Evolutionary conservation across 2,329 filamentous ascomycete genomes (phyloP).

Genomic region (Fusarium tuaranense): DNA sequence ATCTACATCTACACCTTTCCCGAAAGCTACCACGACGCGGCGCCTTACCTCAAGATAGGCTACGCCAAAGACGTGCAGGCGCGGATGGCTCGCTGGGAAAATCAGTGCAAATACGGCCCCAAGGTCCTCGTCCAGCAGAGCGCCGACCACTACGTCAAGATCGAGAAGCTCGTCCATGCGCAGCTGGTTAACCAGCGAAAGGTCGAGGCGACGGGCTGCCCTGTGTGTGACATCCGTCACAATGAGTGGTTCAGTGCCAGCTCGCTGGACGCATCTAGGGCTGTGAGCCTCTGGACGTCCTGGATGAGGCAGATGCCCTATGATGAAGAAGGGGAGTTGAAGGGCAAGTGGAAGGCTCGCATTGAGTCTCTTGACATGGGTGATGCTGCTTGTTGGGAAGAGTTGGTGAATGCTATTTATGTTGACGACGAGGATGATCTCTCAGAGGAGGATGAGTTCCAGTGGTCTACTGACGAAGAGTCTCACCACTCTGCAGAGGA

Average conservation of each 20-base stretch:
- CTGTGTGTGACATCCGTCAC: constrained; percentile 37
- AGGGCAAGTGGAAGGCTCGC: constrained; percentile 37
- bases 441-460: constrained; percentile 20
- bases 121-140: constrained; percentile 21
- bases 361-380: constrained; percentile 40
- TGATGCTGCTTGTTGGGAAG: constrained; percentile 43
- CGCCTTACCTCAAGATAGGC: constrained; percentile 48
- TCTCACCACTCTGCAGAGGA: neutral
- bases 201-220: constrained; percentile 40
- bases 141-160: constrained; percentile 39
- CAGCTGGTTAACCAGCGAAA: constrained; percentile 43
- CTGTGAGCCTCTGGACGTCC: constrained; percentile 42
- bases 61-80: constrained; percentile 28
- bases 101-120: constrained; percentile 42
- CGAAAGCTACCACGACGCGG: constrained; percentile 19
- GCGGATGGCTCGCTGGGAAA: constrained; percentile 42
- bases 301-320: constrained; percentile 47
- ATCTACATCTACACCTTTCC: constrained; percentile 45
- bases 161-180: constrained; percentile 47
- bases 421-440: constrained; percentile 31
- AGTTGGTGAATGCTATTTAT: constrained; percentile 30
- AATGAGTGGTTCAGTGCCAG: constrained; percentile 47
- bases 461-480: constrained; percentile 15
- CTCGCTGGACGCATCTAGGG: constrained; percentile 17
- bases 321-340: constrained; percentile 38